Base-by-base conservation (phyloP, 2,329 filamentous ascomycete species). In the Coleophoma cylindrospora region DNA sequence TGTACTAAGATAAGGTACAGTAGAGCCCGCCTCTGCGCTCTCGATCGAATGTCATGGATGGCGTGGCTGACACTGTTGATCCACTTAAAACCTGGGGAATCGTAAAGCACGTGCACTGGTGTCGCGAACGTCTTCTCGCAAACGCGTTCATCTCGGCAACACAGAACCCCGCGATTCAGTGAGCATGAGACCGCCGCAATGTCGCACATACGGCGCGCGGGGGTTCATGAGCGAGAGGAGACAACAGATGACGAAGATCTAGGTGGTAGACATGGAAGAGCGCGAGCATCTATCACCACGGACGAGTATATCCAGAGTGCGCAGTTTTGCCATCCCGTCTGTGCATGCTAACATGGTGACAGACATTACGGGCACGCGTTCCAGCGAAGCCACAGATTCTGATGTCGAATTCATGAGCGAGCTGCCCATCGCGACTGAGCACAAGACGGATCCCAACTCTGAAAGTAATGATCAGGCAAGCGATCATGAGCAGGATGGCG, bases 241-340 rank as follows among this genome's bases (percentile, higher is more conserved):
- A 52, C 47, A n/a, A 50, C 44, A 15, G 57, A 61, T 36, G 58
- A 61, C 37, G 51, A 57, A 19, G 45, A 40, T 21, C 40, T 51
- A 17, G 50, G 34, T 19, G 37, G 13, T 5, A 50, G 34, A 41
- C 33, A 45, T 40, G 22, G 50, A n/a, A 36, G 15, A 40, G 38
- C 45, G 1, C 48, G 33, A 40, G 41, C 41, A 22, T 27, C 50
- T 6, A 47, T 57, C 2, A 46, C 32, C 27, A 27, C 27, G 9
- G 56, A 64, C 47, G 52, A 57, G 40, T 64, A 64, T 47, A 64
- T 63, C 32, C 47, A 61, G 38, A 55, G 62, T 60, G 32, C 12
- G 47, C 22, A 8, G 13, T 22, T 22, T 41, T 41, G n/a, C 13
- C 54, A 53, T 22, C 12, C 45, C 32, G 19, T 32, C 19, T 11